These are phyloP conservation scores for Adiantum capillusveneris DNA, from an alignment of 75 land plant species.

Conservation along the genomic window DNA sequence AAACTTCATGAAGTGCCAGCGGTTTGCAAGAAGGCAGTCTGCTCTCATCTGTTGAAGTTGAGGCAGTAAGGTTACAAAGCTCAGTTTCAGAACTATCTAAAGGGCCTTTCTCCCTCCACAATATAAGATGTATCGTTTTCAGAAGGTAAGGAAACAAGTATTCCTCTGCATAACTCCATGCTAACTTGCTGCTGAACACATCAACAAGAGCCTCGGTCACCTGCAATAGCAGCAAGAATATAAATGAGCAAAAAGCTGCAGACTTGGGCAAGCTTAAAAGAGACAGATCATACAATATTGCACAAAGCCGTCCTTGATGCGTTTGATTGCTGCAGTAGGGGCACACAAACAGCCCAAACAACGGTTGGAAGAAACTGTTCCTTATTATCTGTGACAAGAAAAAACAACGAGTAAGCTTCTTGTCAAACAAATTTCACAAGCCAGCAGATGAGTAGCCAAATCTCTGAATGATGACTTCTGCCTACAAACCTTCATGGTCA, in stretches of 20 bases:
- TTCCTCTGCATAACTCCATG: constrained; percentile 34
- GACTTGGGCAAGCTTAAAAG: not conserved
- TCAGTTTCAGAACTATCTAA: constrained; percentile 8
- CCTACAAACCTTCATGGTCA: not conserved
- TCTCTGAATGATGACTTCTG: not conserved
- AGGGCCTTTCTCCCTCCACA: constrained; percentile 22
- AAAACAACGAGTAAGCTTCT: not conserved
- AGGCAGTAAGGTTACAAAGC: constrained; percentile 7
- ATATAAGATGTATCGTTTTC: constrained; percentile 29
- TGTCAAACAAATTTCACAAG: not conserved
- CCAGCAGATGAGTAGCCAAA: not conserved
- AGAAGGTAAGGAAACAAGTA: constrained; percentile 38
- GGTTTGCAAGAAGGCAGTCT: not conserved
- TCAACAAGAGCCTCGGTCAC: constrained; percentile 30
- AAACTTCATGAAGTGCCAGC: constrained; percentile 36
- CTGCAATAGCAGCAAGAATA: constrained; percentile 17
- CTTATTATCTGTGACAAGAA: not conserved
- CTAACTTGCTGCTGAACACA: constrained; percentile 17
- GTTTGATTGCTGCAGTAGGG: constrained; percentile 23
- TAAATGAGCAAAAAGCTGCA: not conserved
- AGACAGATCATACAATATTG: constrained; percentile 19
- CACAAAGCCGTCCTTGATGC: constrained; percentile 13
- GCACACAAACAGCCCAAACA: constrained; percentile 34
- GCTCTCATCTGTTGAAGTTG: not conserved
- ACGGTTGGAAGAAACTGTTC: constrained; percentile 11